A percentile compares a stretch with the other conserved stretches of the same genome.
phyloP scores from a whole-genome alignment of 2,329 filamentous ascomycete genomes.

The Ascochyta fabae region DNA sequence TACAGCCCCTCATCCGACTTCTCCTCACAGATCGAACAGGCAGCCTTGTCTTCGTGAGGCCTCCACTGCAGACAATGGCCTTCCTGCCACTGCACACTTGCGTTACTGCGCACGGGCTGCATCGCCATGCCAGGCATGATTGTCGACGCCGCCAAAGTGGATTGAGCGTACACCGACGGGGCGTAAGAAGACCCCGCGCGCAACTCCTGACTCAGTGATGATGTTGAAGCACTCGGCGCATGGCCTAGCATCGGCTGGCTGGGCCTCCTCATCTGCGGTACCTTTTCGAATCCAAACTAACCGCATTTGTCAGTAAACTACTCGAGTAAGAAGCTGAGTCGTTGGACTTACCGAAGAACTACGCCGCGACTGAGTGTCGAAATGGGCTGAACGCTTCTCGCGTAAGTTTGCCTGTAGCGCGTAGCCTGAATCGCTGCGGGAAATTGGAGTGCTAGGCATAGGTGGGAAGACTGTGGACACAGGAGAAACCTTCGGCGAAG shows the following conservation, averaged over 20 bases:
- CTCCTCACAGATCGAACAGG: constrained; percentile 79
- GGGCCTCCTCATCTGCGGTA: constrained; percentile 67
- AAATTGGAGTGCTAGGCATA: constrained; percentile 78
- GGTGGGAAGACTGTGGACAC: constrained; percentile 79
- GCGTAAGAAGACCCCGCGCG: constrained; percentile 67
- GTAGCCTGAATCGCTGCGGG: constrained; percentile 89
- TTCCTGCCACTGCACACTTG: constrained; percentile 82
- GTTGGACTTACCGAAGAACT: constrained; percentile 9
- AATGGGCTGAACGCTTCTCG: constrained; percentile 94
- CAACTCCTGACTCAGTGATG: constrained; percentile 60
- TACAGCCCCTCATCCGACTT: constrained; percentile 76
- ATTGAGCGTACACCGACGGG: constrained; percentile 83
- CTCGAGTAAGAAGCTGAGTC: constrained; percentile 12
- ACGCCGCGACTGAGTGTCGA: constrained; percentile 48
- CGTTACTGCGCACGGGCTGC: constrained; percentile 78
- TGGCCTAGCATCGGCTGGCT: constrained; percentile 73
- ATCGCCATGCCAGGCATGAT: constrained; percentile 86
- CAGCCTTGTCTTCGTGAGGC: constrained; percentile 63
- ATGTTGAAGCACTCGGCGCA: constrained; percentile 70
- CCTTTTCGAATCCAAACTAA: constrained; percentile 76
- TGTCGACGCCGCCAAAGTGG: constrained; percentile 83
- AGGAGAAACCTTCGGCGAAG: constrained; percentile 72
- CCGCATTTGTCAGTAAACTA: constrained; percentile 33
- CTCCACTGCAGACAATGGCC: constrained; percentile 79
- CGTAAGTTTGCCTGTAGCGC: constrained; percentile 83